phyloP scores from a whole-genome alignment of 805 yeast species.

The Metschnikowia dekortorum region DNA sequence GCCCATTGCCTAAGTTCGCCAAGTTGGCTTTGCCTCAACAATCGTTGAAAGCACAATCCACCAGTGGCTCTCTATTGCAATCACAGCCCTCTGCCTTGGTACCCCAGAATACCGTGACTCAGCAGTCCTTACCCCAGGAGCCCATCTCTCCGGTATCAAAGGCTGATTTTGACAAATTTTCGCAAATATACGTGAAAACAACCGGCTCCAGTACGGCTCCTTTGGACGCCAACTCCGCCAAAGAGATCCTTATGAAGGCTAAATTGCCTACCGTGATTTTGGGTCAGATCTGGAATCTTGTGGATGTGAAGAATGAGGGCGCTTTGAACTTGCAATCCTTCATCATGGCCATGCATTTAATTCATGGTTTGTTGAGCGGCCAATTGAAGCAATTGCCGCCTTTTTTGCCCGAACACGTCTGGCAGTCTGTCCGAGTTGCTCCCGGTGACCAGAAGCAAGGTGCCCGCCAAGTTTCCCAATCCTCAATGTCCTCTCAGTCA shows the following conservation, averaged over 20 bases:
- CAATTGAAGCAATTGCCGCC: conserved; percentile 53
- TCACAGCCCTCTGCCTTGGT: conserved; percentile 34
- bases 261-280: conserved; percentile 70
- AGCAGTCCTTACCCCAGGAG: conserved; percentile 24
- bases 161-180: conserved; percentile 57
- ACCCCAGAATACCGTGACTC: conserved; percentile 30
- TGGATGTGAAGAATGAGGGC: conserved; percentile 74
- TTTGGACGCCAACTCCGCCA: conserved; percentile 77
- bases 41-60: conserved; percentile 32
- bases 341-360: conserved; percentile 90
- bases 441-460: conserved; percentile 33
- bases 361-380: conserved; percentile 74
- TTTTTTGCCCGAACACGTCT: conserved; percentile 35
- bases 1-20: conserved; percentile 62
- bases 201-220: conserved; percentile 48
- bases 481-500: conserved; percentile 32
- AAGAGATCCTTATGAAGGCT: conserved; percentile 84
- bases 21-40: conserved; percentile 20
- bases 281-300: conserved; percentile 86
- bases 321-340: conserved; percentile 70
- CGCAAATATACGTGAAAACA: conserved; percentile 70
- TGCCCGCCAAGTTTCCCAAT: conserved; percentile 26
- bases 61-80: conserved; percentile 39
- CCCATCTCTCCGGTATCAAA: conserved; percentile 42
- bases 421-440: conserved; percentile 30